Conservation (phyloP, 306 rosid genomes). For the Cajanus cajan region DNA sequence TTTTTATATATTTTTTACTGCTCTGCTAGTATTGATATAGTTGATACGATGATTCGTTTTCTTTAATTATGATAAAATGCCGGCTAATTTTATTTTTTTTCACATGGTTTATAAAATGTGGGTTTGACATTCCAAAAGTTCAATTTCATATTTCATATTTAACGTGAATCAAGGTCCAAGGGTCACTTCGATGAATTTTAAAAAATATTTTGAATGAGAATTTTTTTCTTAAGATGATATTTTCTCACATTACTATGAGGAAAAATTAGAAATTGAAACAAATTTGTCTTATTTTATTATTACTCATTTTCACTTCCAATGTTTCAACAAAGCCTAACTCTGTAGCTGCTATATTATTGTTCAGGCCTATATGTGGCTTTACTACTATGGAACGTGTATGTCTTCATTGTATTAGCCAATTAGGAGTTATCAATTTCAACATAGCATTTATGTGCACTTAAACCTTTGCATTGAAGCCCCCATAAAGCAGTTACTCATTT, state of each 20-base stretch:
- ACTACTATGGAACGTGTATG: background rate
- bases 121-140: background rate
- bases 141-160: background rate
- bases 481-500: conserved; percentile 8
- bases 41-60: too few species aligned
- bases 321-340: background rate
- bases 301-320: background rate
- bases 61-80: too few species aligned
- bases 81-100: background rate
- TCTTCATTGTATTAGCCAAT: background rate
- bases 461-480: background rate
- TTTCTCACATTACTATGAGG: background rate
- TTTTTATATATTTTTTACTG: too few species aligned
- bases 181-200: background rate
- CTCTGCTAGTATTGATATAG: too few species aligned
- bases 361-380: background rate
- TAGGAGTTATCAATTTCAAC: background rate
- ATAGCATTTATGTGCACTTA: conserved; percentile 17
- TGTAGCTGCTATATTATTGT: background rate
- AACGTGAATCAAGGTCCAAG: background rate
- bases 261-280: background rate
- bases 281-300: background rate
- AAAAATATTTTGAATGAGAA: background rate
- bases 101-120: background rate
- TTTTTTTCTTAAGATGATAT: background rate